A percentile compares a stretch with the other conserved stretches of the same genome.
These are phyloP conservation scores for Monosporascus sp. DNA, from an alignment of 2,329 filamentous ascomycete genomes.

Conservation along the genomic window DNA sequence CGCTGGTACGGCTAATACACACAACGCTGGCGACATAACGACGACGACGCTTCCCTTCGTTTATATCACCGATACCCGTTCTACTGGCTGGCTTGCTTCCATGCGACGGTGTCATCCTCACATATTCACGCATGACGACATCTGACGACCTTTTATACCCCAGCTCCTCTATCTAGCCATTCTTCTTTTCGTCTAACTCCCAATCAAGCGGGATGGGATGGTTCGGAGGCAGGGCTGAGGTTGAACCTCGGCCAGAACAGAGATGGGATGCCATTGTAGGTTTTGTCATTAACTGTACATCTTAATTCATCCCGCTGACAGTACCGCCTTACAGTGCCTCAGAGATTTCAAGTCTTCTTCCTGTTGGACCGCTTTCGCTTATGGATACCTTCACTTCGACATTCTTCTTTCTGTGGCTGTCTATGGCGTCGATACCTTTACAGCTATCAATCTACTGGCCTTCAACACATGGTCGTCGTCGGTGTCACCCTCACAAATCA, in stretches of 20 bases:
- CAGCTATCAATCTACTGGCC: conserved; percentile 80
- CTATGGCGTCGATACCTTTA: conserved; percentile 88
- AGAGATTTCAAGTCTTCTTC: conserved; percentile 80
- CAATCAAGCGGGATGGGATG: conserved; percentile 54
- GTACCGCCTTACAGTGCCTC: conserved; percentile 33
- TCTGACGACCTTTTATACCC: conserved; percentile 14
- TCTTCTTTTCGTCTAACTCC: conserved; percentile 4
- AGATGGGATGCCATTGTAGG: conserved; percentile 91
- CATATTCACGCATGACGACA: conserved; percentile 6
- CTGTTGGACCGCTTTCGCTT: conserved; percentile 72
- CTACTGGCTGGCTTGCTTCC: background rate
- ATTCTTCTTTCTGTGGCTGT: conserved; percentile 74
- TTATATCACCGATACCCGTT: too few relatives aligned
- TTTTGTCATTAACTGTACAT: conserved; percentile 10
- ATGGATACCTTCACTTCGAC: conserved; percentile 78
- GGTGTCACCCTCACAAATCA: conserved; percentile 63
- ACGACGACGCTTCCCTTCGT: conserved; percentile 1
- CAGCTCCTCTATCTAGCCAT: conserved; percentile 6
- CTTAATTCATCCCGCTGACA: conserved; percentile 2
- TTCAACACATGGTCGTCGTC: conserved; percentile 87
- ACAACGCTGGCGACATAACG: conserved; percentile 6
- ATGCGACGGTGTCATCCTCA: background rate
- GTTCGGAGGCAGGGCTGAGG: conserved; percentile 54
- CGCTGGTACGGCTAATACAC: conserved; percentile 30
- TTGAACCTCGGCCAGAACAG: conserved; percentile 71